Evolutionary conservation across 129 eudicot species (phyloP), one percentile per base, ranked within the genome.

Genomic region (Mikania micrantha): DNA sequence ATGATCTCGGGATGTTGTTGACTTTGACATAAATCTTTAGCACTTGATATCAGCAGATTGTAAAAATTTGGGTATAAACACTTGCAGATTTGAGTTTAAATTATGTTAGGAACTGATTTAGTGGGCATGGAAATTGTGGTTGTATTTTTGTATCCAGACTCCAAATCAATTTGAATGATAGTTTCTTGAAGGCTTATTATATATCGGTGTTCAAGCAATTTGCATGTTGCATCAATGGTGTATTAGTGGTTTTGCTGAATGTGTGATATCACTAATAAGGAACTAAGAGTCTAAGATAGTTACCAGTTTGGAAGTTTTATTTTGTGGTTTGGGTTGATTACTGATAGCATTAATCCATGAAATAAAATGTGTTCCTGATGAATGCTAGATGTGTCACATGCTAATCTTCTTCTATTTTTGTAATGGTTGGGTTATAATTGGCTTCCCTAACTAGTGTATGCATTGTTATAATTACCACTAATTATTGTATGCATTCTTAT

Each of bases 1-100:
- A 41, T 41, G 47, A 41, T 41, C 47, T 41, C 47, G 16, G 20
- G 58, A 25, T 70, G 66, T 28, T n/a, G 53, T 60, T 71, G 60
- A 71, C n/a, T n/a, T n/a, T n/a, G n/a, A n/a, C n/a, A n/a, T n/a
- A n/a, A n/a, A n/a, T 3, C 36, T 60, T 48, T 49, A 34, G 27
- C 22, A 16, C 27, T 61, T 41, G 75, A 71, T 71, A 66, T 59
- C 44, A 15, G 27, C 2, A 17, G 10, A 44, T 48, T 31, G 15
- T 25, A 15, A 4, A 29, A 45, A 24, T 66, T 66, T 17, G 15
- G 7, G 28, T 45, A 3, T 15, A 66, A 28, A 66, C 47, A 58
- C 8, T 65, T 42, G 57, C 56, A 47, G 72, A 12, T 50, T 13
- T 20, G 63, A 36, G 20, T 41, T 41, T 20, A 50, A 50, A 50